Percentiles rank a stretch among this genome's conserved stretches.
These are phyloP conservation scores for Aspergillus fructus DNA, from an alignment of 2,329 filamentous ascomycete species.

Conservation along the genomic window DNA sequence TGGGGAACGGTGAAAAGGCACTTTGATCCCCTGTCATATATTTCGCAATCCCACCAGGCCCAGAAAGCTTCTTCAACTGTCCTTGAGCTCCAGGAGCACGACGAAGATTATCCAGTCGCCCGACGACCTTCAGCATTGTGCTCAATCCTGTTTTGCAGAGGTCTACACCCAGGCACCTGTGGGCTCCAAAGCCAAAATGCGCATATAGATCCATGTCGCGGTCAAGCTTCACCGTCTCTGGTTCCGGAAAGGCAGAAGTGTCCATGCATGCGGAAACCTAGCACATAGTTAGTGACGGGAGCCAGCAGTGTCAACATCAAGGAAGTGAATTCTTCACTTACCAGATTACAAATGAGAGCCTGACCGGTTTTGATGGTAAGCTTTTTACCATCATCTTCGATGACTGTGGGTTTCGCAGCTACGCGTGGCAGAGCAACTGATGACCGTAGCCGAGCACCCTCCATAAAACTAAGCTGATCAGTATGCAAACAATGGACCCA, in stretches of 20 bases:
- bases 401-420: slow-evolving; percentile 30
- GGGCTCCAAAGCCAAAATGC: slow-evolving; percentile 62
- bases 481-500: neutral
- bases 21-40: slow-evolving; percentile 48
- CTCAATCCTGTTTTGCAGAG: slow-evolving; percentile 35
- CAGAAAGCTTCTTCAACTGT: slow-evolving; percentile 39
- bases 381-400: slow-evolving; percentile 36
- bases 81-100: slow-evolving; percentile 43
- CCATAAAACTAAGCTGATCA: slow-evolving; percentile 35
- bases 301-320: neutral
- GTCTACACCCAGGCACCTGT: slow-evolving; percentile 58
- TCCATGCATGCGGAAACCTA: slow-evolving; percentile 39
- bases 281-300: neutral
- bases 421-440: slow-evolving; percentile 39
- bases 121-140: slow-evolving; percentile 43
- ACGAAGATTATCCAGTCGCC: slow-evolving; percentile 41
- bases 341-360: slow-evolving; percentile 36
- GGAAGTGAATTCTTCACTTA: slow-evolving; percentile 19
- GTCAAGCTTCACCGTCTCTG: slow-evolving; percentile 56
- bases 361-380: slow-evolving; percentile 37
- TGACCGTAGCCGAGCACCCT: slow-evolving; percentile 39
- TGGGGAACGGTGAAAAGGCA: slow-evolving; percentile 43
- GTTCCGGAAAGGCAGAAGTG: slow-evolving; percentile 37
- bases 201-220: slow-evolving; percentile 65
- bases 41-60: slow-evolving; percentile 40